Base-by-base conservation (phyloP, 75 land plant genomes). In the Chamaecyparis obtusa region DNA sequence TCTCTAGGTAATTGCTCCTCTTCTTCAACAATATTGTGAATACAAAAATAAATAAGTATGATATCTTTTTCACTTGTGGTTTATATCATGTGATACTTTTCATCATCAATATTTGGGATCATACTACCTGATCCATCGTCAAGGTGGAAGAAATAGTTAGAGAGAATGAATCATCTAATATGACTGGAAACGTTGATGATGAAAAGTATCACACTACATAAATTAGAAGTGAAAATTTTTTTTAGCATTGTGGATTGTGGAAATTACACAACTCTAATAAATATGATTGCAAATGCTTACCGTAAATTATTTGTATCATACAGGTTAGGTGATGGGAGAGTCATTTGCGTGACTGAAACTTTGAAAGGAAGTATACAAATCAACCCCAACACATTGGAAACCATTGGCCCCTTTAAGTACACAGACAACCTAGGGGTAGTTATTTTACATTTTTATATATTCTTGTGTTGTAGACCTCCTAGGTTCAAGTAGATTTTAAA, bases 311-410 rank as follows among this genome's bases (percentile, higher is more conserved):
- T 21, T 30, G 27, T 6, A 39, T 44, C 44, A 24, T 84, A 48
- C 83, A 86, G 83, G 33, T 90, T 96, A 36, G 95, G 95, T 5
- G 97, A 96, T 32, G 96, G 96, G 44, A 88, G 97, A 33, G 94
- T 96, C 0, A 85, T 96, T 3, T 96, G 96, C 90, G 86, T 96
- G 10, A 96, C 96, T 14, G 97, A 96, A 87, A 96, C 95, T 1
- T 64, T 87, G 32, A 96, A 92, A 30, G 96, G 96, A n/a, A 91
- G 96, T 2, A 90, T 92, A 32, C 44, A 91, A 57, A 90, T 96
- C 69, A 94, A 96, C 64, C 97, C 96, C 1, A 72, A 87, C 55
- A 95, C 93, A 24, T 55, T 96, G 48, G 96, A 96, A 5, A 96
- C 96, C 2, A 35, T 95, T 0, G 96, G 97, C 32, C 89, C 71